Evolutionary conservation across 2,329 filamentous ascomycete genomes (phyloP).

Genomic region (Curvularia lunata): DNA sequence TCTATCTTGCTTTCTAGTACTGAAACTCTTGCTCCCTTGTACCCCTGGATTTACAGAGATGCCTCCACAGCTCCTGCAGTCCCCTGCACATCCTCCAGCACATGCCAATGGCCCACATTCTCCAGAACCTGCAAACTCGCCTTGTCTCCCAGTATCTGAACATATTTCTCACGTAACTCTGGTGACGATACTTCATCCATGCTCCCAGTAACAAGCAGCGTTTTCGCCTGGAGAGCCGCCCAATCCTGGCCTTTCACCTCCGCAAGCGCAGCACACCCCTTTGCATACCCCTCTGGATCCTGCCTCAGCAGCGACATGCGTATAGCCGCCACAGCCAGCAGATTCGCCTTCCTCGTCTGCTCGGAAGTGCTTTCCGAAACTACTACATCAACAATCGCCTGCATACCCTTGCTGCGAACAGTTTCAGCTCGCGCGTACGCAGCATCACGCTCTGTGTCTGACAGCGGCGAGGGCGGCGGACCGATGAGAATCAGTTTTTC

Average conservation of each 20-base stretch:
- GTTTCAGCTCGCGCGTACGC: background rate
- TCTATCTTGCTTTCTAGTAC: background rate
- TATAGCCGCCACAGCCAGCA: conserved; percentile 52
- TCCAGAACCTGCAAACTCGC: conserved; percentile 45
- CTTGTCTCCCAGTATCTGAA: background rate
- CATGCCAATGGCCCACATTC: conserved; percentile 59
- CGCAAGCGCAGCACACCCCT: conserved; percentile 59
- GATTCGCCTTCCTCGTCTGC: conserved; percentile 30
- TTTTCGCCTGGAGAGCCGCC: background rate
- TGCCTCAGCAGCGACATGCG: conserved; percentile 55
- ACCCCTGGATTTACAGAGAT: background rate
- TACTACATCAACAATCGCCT: background rate
- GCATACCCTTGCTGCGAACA: background rate
- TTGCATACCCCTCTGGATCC: conserved; percentile 63
- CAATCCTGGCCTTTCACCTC: conserved; percentile 48
- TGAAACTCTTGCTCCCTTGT: background rate
- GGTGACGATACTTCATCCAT: background rate
- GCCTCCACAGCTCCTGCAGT: conserved; percentile 5
- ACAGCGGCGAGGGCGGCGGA: background rate
- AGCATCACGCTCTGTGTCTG: background rate
- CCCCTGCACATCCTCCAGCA: conserved; percentile 55
- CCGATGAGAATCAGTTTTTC: background rate
- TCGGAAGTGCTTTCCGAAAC: background rate
- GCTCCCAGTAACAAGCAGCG: background rate
- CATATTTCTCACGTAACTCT: background rate